Percentiles rank a stretch among this genome's conserved stretches.
phyloP scores from a whole-genome alignment of 768 basidiomycete genomes.

The Inosperma sp. region DNA sequence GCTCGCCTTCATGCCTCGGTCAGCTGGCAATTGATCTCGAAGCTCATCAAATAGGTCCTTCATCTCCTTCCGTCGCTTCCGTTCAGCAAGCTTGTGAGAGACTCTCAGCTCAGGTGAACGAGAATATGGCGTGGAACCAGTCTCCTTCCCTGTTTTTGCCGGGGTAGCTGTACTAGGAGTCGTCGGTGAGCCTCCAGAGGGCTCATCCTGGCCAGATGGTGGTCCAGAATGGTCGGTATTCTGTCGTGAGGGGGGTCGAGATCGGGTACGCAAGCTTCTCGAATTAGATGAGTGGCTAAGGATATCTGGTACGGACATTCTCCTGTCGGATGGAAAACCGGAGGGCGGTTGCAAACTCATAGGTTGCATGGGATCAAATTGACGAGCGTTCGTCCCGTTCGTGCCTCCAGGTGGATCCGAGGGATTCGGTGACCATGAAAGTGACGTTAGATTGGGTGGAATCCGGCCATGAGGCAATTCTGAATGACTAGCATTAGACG shows the following conservation, averaged over 20 bases:
- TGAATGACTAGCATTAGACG: constrained; percentile 52
- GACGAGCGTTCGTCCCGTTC: constrained; percentile 43
- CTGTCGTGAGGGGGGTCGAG: constrained; percentile 68
- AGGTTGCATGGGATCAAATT: constrained; percentile 44
- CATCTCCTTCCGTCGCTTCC: constrained; percentile 98
- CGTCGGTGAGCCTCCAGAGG: constrained; percentile 31
- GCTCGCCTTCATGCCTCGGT: constrained; percentile 92
- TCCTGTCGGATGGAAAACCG: constrained; percentile 57
- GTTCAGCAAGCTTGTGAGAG: constrained; percentile 95
- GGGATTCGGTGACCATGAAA: constrained; percentile 63
- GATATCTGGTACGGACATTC: constrained; percentile 72
- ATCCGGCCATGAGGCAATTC: constrained; percentile 60
- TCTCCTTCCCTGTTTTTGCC: constrained; percentile 42
- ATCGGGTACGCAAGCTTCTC: constrained; percentile 58
- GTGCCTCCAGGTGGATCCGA: constrained; percentile 30
- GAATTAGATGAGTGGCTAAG: constrained; percentile 39
- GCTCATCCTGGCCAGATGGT: constrained; percentile 43
- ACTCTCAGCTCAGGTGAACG: constrained; percentile 92
- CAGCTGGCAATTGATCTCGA: constrained; percentile 86
- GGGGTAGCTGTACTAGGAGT: constrained; percentile 24
- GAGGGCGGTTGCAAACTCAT: constrained; percentile 55
- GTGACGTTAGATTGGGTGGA: constrained; percentile 58
- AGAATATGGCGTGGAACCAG: constrained; percentile 77
- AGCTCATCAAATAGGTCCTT: constrained; percentile 97
- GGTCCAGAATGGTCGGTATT: constrained; percentile 41